These are phyloP conservation scores for Circinella umbellata DNA, from an alignment of 371 early-diverging fungal species.

Conservation along the genomic window DNA sequence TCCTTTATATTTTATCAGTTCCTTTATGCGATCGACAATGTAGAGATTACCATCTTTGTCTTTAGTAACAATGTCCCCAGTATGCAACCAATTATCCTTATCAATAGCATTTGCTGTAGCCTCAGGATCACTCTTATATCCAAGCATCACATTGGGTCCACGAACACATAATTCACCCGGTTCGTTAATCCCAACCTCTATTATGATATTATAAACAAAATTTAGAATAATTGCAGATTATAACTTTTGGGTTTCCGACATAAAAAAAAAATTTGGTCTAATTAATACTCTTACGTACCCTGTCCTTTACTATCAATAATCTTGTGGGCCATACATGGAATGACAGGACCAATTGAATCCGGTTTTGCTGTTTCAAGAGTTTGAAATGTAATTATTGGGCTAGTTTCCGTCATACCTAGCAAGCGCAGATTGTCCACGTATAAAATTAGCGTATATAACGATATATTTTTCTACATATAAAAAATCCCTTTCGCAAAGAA, in stretches of 20 bases:
- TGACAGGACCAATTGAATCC: slow-evolving; percentile 72
- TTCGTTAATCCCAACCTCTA: slow-evolving; percentile 68
- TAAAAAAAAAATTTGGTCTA: background rate
- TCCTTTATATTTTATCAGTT: slow-evolving; percentile 80
- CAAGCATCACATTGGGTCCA: slow-evolving; percentile 52
- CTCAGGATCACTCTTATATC: slow-evolving; percentile 68
- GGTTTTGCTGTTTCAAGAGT: slow-evolving; percentile 11
- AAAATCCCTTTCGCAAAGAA: no score
- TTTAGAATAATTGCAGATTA: background rate
- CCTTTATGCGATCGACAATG: slow-evolving; percentile 74
- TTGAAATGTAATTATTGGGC: slow-evolving; percentile 32
- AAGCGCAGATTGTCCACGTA: background rate
- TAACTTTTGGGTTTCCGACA: background rate
- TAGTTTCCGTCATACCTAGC: slow-evolving; percentile 64
- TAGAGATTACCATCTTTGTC: slow-evolving; percentile 64
- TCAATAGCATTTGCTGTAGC: slow-evolving; percentile 74
- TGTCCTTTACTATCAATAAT: slow-evolving; percentile 63
- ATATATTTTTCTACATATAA: no score
- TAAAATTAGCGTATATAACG: no score
- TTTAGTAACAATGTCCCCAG: slow-evolving; percentile 80
- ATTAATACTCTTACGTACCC: slow-evolving; percentile 22
- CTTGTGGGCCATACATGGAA: slow-evolving; percentile 68
- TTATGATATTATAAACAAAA: slow-evolving; percentile 20
- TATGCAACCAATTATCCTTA: slow-evolving; percentile 78
- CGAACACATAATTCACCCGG: slow-evolving; percentile 73